phyloP scores from a whole-genome alignment of 73 alveolate genomes.

The Symbiodinium natans region DNA sequence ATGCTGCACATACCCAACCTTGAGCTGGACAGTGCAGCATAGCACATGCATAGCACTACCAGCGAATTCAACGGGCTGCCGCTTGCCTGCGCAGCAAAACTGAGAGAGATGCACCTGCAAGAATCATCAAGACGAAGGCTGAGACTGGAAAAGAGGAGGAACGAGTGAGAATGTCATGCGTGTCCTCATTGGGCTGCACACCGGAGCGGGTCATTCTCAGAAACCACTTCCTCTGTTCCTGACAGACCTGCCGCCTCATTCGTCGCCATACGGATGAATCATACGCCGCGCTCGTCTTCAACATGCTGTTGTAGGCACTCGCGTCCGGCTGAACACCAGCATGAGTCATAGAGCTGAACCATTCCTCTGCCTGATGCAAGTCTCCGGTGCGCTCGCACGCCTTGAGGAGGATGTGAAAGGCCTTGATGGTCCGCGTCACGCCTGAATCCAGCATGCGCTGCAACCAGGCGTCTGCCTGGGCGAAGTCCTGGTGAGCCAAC shows the following conservation, averaged over 20 bases:
- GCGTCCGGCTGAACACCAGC: slow-evolving; percentile 43
- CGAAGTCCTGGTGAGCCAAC: slow-evolving; percentile 9
- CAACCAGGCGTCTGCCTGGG: slow-evolving; percentile 29
- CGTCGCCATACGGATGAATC: slow-evolving; percentile 27
- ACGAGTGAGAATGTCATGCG: slow-evolving; percentile 37
- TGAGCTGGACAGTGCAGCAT: background rate
- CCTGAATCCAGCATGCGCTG: slow-evolving; percentile 30
- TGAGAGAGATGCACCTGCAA: slow-evolving; percentile 3
- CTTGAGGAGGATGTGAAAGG: slow-evolving; percentile 11
- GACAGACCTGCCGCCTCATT: background rate
- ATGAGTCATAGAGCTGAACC: slow-evolving; percentile 10
- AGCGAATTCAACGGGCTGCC: background rate
- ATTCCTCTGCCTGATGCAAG: slow-evolving; percentile 27
- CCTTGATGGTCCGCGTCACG: slow-evolving; percentile 9
- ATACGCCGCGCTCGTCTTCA: slow-evolving; percentile 23
- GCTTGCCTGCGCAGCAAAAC: background rate
- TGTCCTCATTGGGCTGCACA: slow-evolving; percentile 42
- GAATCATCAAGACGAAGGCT: background rate
- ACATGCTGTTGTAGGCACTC: slow-evolving; percentile 16
- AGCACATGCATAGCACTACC: background rate
- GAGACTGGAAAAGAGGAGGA: background rate
- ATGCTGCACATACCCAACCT: background rate
- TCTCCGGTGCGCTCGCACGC: slow-evolving; percentile 41
- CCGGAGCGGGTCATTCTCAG: background rate
- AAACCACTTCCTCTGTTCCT: slow-evolving; percentile 26